Percentiles rank a stretch among this genome's conserved stretches.
Evolutionary conservation across 1,284 basidiomycete genomes (phyloP).

Genomic region (Anthracocystis walkeri): DNA sequence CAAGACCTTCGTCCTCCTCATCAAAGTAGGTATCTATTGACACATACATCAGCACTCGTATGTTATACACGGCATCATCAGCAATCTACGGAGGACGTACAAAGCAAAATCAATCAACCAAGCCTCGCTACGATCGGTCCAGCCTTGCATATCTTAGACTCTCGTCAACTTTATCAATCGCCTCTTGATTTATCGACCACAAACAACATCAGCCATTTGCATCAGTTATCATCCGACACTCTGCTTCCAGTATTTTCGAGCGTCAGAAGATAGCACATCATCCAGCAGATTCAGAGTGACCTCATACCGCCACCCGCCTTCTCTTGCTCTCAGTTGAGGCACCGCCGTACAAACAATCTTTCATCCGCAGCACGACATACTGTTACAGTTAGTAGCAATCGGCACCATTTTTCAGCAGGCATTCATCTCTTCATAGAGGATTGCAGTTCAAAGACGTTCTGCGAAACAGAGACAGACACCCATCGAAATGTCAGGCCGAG

Average conservation of each 20-base stretch:
- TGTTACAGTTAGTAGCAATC: not conserved
- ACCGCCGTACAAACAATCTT: too few relatives aligned
- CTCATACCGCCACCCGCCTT: not conserved
- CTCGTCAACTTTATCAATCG: not conserved
- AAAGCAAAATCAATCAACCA: not conserved
- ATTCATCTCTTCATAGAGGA: not conserved
- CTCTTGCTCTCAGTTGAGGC: not conserved
- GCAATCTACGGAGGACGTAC: conserved; percentile 14
- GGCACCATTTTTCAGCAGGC: not conserved
- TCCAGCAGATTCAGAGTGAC: not conserved
- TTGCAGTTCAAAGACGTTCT: too few relatives aligned
- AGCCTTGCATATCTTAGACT: conserved; percentile 1
- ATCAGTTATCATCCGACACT: not conserved
- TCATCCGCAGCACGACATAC: not conserved
- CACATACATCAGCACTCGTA: conserved; percentile 20
- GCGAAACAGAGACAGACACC: not conserved
- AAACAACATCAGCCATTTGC: not conserved
- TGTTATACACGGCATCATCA: conserved; percentile 8
- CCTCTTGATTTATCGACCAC: not conserved
- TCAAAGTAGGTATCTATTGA: conserved; percentile 42
- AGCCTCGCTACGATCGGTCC: conserved; percentile 9
- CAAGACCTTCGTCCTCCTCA: conserved; percentile 39
- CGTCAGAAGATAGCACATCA: not conserved
- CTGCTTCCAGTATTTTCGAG: not conserved
- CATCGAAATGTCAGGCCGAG: not conserved